phyloP scores from a whole-genome alignment of 1,139 yeast genomes.

The Diutina catenulata region DNA sequence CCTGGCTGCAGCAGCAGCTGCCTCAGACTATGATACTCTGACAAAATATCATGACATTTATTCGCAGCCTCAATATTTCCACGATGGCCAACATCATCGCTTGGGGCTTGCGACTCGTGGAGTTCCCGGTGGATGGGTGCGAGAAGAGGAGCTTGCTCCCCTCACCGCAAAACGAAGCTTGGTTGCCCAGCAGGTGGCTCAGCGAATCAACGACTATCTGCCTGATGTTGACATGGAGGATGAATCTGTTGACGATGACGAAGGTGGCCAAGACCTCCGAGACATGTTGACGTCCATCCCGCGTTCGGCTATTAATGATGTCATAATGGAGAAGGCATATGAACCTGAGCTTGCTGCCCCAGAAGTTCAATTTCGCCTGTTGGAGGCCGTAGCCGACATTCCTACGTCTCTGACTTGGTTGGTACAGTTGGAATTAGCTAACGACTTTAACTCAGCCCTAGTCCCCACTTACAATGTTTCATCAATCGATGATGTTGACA shows the following conservation, averaged over 20 bases:
- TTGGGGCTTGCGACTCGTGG: constrained; percentile 17
- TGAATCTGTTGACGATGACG: neutral
- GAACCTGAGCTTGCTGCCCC: constrained; percentile 46
- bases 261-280: neutral
- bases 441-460: constrained; percentile 39
- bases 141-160: constrained; percentile 9
- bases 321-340: constrained; percentile 51
- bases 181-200: constrained; percentile 19
- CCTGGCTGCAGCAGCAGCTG: too few species aligned
- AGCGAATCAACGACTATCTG: constrained; percentile 16
- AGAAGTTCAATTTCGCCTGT: constrained; percentile 12
- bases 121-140: constrained; percentile 29
- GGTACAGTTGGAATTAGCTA: constrained; percentile 46
- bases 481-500: constrained; percentile 9
- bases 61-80: too few species aligned
- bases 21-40: too few species aligned
- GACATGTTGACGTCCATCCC: neutral
- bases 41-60: too few species aligned
- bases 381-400: constrained; percentile 26
- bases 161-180: constrained; percentile 10
- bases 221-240: neutral
- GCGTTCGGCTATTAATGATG: constrained; percentile 21
- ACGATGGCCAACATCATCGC: too few species aligned
- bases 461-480: too few species aligned
- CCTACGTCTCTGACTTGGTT: constrained; percentile 51